These are phyloP conservation scores for Mycena rebaudengoi DNA, from an alignment of 768 basidiomycete species.

Conservation along the genomic window DNA sequence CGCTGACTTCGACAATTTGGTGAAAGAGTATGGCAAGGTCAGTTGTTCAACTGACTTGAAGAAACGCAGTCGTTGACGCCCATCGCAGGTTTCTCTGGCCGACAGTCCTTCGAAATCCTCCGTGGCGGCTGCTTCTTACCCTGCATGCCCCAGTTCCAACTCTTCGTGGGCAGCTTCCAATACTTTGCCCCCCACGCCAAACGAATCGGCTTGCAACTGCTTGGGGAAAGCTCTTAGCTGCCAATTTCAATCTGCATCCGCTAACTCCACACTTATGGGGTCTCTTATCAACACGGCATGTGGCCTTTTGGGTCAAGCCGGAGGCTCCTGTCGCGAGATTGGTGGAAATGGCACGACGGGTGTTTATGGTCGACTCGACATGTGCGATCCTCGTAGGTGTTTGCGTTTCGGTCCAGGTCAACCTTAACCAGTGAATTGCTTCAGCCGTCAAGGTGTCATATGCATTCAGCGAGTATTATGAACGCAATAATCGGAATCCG, in stretches of 20 bases:
- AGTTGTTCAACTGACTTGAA: too few relatives aligned
- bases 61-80: too few relatives aligned
- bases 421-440: not conserved
- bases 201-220: slow-evolving; percentile 80
- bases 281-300: slow-evolving; percentile 73
- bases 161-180: slow-evolving; percentile 71
- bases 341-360: slow-evolving; percentile 77
- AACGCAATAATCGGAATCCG: not conserved
- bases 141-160: slow-evolving; percentile 66
- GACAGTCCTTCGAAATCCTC: slow-evolving; percentile 62
- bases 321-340: slow-evolving; percentile 73
- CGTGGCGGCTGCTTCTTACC: slow-evolving; percentile 58
- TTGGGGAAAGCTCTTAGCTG: slow-evolving; percentile 75
- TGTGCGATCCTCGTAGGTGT: slow-evolving; percentile 79
- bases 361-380: slow-evolving; percentile 76
- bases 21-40: slow-evolving; percentile 65
- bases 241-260: slow-evolving; percentile 70
- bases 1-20: slow-evolving; percentile 73
- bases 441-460: slow-evolving; percentile 22
- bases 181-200: slow-evolving; percentile 84
- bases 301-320: slow-evolving; percentile 71
- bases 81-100: too few relatives aligned
- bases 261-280: slow-evolving; percentile 68
- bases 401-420: not conserved
- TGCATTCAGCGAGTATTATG: slow-evolving; percentile 26